Base-by-base conservation (phyloP, 257 asterid genomes). In the Solanum ossicruentum region DNA sequence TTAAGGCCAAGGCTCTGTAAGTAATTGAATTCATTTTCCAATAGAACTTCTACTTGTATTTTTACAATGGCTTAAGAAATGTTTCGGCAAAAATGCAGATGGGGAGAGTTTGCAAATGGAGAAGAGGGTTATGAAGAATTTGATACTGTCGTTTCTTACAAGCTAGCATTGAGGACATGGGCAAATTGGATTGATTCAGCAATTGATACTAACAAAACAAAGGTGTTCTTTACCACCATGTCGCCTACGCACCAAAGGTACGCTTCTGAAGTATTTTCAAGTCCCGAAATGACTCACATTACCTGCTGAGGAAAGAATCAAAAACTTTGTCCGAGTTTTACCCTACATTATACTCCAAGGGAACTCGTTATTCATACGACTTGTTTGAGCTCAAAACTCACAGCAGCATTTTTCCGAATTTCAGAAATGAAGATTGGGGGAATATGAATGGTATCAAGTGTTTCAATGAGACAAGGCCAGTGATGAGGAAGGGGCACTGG, bases 131-230 rank as follows among this genome's bases (percentile, higher is more conserved):
- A 88, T 49, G 93, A 96, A 85, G 96, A 92, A 84, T 51, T 94
- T 83, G 98, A 93, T 58, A 86, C 96, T 0, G 80, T 87, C 4
- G 88, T 94, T 84, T 89, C 99, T 2, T 96, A 96, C 89, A 92
- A 86, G 65, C 66, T 96, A 84, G 99, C 91, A 52, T 85, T 96
- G 56, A 93, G 91, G 69, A 94, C 99, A 84, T 96, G 99, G 98
- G 99, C 99, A 10, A 96, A 96, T 77, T 96, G 99, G 99, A 92
- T 96, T 58, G 99, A 94, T 85, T 92, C 99, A 21, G 92, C 94
- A 52, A 84, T 94, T 17, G 73, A 93, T 88, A 95, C 99, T 39
- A 92, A 89, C 80, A 88, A 52, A 75, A 94, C 97, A 65, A 88
- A 89, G 56, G 97, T 96, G 66, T 96, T 96, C 88, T 96, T 96